Base-by-base conservation (phyloP, 148 eudicot species). In the Amaranthus hypochondriacus region DNA sequence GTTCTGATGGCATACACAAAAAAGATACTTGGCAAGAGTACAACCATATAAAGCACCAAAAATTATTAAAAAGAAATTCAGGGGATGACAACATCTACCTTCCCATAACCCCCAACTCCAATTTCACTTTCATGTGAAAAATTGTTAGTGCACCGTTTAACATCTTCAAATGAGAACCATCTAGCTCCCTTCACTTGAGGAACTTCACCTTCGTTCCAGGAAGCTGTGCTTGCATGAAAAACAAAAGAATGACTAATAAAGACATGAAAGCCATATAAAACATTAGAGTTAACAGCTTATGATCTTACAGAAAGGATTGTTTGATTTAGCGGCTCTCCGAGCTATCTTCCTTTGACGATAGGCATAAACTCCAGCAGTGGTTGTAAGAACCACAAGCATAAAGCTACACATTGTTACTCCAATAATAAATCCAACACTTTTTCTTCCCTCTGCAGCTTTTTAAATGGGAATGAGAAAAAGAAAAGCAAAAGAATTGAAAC, bases 91-190 rank as follows among this genome's bases (percentile, higher is more conserved):
- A 62, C 15, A 63, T 13, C 9, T 63, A 89, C 94, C 94, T 86
- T 89, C 70, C 94, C 94, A 50, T 87, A 89, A 48, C 94, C 94
- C 60, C 94, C 94, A 70, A 60, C 70, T 70, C 94, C 94, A 74
- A 89, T 87, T 79, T 80, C 71, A 49, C 81, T 84, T 65, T 56
- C 83, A 75, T 78, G 80, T 54, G 88, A 86, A 73, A 89, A 89
- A 76, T 76, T 72, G 76, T 82, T 60, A 6, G 91, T 87, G 70
- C 77, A 81, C 73, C 83, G 76, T 56, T 73, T 69, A 48, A 89
- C 78, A 47, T 89, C 93, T 81, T 87, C 93, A 80, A 85, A 89
- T 18, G 88, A 78, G 80, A 84, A 79, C 83, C 85, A 86, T 75
- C 72, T 87, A 48, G 87, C 85, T 77, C 94, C 94, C 75, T 81